Evolutionary conservation across 441 rosid genomes (phyloP), one percentile per base, ranked within the genome.

Genomic region (Eruca vesicaria): DNA sequence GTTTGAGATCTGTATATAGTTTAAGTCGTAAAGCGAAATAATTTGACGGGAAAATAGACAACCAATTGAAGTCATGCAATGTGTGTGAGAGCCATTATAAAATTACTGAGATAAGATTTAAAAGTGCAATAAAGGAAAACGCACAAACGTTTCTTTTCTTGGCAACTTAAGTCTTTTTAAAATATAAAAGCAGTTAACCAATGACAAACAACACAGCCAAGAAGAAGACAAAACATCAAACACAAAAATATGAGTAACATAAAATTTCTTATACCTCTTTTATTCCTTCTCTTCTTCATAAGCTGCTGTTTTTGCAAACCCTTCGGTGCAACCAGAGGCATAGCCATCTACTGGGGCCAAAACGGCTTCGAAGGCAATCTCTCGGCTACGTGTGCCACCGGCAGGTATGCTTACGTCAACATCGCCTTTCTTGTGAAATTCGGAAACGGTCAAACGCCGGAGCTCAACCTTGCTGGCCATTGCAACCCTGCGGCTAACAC

Each of bases 341-440:
- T 88, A 21, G 77, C 85, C 68, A 76, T 88, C 68, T 86, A 84
- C 58, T 85, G 88, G 88, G 91, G 89, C 9, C 89, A 86, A 74
- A 69, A 78, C 32, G 83, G 84, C 32, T 50, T 63, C 16, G 92
- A 88, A 73, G 86, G 87, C 20, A 84, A 79, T 59, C 76, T 84
- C 16, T 48, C 83, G 2, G 60, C 67, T 36, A 83, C 90, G 0
- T 88, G 95, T 43, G 72, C 84, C 73, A 75, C 88, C 0, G 81
- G 82, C 28, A 73, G 68, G 31, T 90, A 82, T 67, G 8, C 73
- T 31, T 84, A 65, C 62, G 85, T 90, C 10, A 85, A 81, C 82
- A 36, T 90, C 2, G 89, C 91, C 3, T 86, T 86, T 72, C 85
- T 88, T 19, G 62, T 73, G 9, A 73, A 58, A 18, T 90, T 88